Percentiles rank a stretch among this genome's conserved stretches.
Evolutionary conservation across 768 basidiomycete genomes (phyloP).

Genomic region (Calocybe indica): DNA sequence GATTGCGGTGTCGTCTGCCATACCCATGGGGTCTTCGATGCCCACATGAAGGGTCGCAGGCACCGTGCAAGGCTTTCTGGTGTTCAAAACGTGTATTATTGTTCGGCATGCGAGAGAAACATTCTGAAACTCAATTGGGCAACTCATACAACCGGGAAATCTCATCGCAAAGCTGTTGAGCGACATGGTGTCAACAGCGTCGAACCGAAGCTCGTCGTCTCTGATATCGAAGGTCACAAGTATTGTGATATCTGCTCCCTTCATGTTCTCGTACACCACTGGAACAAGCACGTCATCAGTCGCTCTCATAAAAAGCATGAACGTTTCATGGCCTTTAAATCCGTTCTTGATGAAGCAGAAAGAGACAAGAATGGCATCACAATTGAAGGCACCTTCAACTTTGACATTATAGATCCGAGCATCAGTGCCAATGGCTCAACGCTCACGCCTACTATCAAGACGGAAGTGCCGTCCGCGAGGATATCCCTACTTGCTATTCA

Average conservation of each 20-base stretch:
- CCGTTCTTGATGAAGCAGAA: conserved; percentile 45
- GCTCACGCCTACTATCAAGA: conserved; percentile 15
- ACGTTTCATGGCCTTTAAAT: conserved; percentile 30
- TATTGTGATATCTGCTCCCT: conserved; percentile 24
- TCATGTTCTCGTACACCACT: conserved; percentile 15
- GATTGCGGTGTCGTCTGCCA: conserved; percentile 29
- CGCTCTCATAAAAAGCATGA: conserved; percentile 30
- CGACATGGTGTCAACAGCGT: conserved; percentile 14
- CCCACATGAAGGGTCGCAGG: conserved; percentile 22
- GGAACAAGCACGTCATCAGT: conserved; percentile 26
- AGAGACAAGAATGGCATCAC: conserved; percentile 48
- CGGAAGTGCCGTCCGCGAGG: conserved; percentile 9
- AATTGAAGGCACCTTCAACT: conserved; percentile 39
- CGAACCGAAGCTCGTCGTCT: conserved; percentile 20
- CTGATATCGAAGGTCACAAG: conserved; percentile 7
- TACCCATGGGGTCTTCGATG: conserved; percentile 12
- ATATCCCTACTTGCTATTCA: conserved; percentile 5
- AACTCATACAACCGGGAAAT: conserved; percentile 9
- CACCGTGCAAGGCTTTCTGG: conserved; percentile 24
- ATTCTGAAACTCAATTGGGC: conserved; percentile 14
- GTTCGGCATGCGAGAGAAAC: conserved; percentile 24
- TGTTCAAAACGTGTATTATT: conserved; percentile 12
- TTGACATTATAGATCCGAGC: conserved; percentile 44
- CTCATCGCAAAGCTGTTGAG: conserved; percentile 8
- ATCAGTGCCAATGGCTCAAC: conserved; percentile 6